Evolutionary conservation across 2,329 filamentous ascomycete species (phyloP).

Genomic region (Teratosphaeria zuluensis): DNA sequence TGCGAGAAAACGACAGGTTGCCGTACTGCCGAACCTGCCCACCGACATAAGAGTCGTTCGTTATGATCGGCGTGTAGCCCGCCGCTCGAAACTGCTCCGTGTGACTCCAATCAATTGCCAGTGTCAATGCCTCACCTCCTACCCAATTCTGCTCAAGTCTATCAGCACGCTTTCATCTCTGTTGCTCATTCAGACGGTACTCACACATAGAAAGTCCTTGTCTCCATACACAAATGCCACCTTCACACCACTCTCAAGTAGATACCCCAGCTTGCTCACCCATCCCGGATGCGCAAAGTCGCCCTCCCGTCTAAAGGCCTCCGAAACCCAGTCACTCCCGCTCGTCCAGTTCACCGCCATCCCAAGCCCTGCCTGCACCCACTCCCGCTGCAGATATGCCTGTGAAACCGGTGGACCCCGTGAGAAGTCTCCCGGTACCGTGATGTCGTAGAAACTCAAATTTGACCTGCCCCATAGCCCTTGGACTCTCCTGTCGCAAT

Average conservation of each 20-base stretch:
- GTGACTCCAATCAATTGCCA: slow-evolving; percentile 29
- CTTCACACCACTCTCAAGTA: slow-evolving; percentile 36
- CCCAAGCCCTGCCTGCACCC: slow-evolving; percentile 49
- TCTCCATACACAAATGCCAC: slow-evolving; percentile 64
- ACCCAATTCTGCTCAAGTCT: slow-evolving; percentile 27
- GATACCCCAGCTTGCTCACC: slow-evolving; percentile 30
- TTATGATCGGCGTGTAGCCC: slow-evolving; percentile 25
- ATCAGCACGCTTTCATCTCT: slow-evolving; percentile 1
- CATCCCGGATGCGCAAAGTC: slow-evolving; percentile 30
- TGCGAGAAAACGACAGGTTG: background rate
- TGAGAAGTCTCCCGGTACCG: slow-evolving; percentile 32
- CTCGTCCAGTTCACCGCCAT: slow-evolving; percentile 30
- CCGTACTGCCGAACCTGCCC: background rate
- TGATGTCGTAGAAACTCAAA: slow-evolving; percentile 48
- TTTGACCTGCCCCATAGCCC: slow-evolving; percentile 35
- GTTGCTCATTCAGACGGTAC: background rate
- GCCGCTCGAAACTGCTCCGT: slow-evolving; percentile 17
- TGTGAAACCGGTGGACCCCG: slow-evolving; percentile 38
- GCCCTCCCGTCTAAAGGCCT: slow-evolving; percentile 28
- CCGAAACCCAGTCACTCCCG: slow-evolving; percentile 31
- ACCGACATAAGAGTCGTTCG: slow-evolving; percentile 18
- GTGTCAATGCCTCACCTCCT: slow-evolving; percentile 13
- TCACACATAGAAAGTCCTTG: background rate
- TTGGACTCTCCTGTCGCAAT: slow-evolving; percentile 39
- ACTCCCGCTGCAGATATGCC: slow-evolving; percentile 48